Evolutionary conservation across 2,329 filamentous ascomycete species (phyloP).

Genomic region (Berkeleyomyces basicola): DNA sequence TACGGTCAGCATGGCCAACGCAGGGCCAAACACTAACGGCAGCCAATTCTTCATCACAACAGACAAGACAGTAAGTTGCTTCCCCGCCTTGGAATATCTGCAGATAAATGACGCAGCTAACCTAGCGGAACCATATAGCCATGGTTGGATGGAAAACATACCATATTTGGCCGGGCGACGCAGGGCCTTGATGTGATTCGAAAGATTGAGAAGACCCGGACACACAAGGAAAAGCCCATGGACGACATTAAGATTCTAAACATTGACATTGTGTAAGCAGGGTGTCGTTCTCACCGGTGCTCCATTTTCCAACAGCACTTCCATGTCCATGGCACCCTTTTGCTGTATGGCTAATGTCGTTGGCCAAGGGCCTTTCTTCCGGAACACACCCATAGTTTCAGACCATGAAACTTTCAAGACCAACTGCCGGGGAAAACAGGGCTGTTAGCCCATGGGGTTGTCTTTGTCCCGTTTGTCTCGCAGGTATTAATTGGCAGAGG

Average conservation of each 20-base stretch:
- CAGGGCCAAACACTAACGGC: slow-evolving; percentile 85
- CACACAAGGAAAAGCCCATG: slow-evolving; percentile 81
- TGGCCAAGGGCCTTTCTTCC: background rate
- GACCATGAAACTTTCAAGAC: background rate
- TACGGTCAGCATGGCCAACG: slow-evolving; percentile 95
- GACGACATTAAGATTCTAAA: slow-evolving; percentile 96
- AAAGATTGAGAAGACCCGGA: slow-evolving; percentile 81
- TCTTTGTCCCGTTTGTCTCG: too few species aligned
- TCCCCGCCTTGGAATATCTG: background rate
- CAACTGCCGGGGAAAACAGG: background rate
- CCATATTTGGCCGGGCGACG: slow-evolving; percentile 81
- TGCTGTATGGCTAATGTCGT: background rate
- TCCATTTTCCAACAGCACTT: background rate
- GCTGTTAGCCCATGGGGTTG: background rate
- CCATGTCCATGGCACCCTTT: too few species aligned
- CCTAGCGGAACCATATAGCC: slow-evolving; percentile 29
- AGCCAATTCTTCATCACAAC: slow-evolving; percentile 98
- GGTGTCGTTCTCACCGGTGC: background rate
- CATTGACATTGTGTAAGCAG: slow-evolving; percentile 43
- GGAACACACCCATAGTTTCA: background rate
- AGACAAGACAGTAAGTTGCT: slow-evolving; percentile 61
- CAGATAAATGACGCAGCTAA: background rate
- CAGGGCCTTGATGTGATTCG: slow-evolving; percentile 89
- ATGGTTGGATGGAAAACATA: slow-evolving; percentile 93
- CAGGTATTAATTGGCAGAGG: background rate